Evolutionary conservation across 257 asterid species (phyloP), one percentile per base, ranked within the genome.

Genomic region (Thymus mandschuricus): DNA sequence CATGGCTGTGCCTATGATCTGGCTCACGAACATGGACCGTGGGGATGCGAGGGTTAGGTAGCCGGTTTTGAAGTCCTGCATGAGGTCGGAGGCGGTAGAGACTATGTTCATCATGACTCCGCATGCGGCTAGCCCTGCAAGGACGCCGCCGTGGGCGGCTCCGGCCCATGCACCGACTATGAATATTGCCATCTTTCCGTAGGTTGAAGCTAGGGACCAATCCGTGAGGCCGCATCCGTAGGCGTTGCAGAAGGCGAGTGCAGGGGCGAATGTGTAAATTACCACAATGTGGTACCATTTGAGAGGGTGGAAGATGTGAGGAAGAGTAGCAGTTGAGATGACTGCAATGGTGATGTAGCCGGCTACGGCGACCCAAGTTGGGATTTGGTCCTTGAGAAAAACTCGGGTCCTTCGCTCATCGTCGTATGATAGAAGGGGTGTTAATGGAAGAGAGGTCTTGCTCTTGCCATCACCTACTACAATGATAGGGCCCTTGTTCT

Each of bases 61-160:
- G 51, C 97, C 97, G 4, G 97, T 89, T 76, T 87, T 92, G 73
- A 92, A 92, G 64, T 90, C 98, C 79, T 88, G 97, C 8, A 82
- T 85, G 46, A 92, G 87, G 86, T 92, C 98, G 0, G 98, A 92
- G 63, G 98, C 98, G 3, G 98, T 92, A 3, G 98, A 78, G 28
- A 90, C 98, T 0, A 92, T 92, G 66, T 92, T 92, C 98, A 92
- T 92, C 98, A 90, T 90, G 66, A 92, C 98, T 0, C 98, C 98
- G 72, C 97, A 90, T 0, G 98, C 96, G 2, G 98, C 97, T 72
- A 92, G 70, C 5, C 98, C 98, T 1, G 98, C 98, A 30, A 92
- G 92, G 64, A 92, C 95, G 4, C 97, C 98, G 0, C 98, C 98
- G 27, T 87, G 85, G 43, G 82, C 13, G 30, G 90, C 82, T 46